Conservation (phyloP, 1,284 basidiomycete genomes). For the Ceratobasidium sp. region DNA sequence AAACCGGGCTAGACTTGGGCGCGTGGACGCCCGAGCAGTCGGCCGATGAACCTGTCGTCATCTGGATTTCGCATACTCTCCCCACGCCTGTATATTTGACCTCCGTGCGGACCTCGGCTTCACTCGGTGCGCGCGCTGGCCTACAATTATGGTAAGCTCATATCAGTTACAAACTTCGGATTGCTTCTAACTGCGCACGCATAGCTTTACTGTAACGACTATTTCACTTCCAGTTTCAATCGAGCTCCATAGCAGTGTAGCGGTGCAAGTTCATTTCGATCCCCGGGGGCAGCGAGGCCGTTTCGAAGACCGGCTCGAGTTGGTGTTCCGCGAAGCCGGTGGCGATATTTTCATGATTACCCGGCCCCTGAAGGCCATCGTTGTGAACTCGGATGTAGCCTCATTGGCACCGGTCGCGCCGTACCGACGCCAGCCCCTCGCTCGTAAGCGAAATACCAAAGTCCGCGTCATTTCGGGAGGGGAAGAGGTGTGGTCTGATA, state of each 20-base stretch:
- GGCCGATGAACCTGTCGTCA: neutral
- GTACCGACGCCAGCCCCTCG: conserved; percentile 61
- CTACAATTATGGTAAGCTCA: conserved; percentile 9
- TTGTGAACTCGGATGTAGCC: conserved; percentile 62
- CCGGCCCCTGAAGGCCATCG: conserved; percentile 56
- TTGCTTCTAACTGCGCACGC: too few species aligned
- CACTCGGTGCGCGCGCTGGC: neutral
- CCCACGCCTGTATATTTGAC: neutral
- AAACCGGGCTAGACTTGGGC: conserved; percentile 15
- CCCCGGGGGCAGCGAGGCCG: conserved; percentile 57
- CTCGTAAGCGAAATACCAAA: conserved; percentile 33
- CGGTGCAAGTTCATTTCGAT: conserved; percentile 33
- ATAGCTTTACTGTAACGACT: conserved; percentile 8
- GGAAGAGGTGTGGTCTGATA: conserved; percentile 59
- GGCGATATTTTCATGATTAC: conserved; percentile 59
- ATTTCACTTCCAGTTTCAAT: conserved; percentile 10
- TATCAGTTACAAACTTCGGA: too few species aligned
- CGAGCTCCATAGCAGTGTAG: neutral
- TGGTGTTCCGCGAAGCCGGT: conserved; percentile 54
- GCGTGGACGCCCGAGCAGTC: neutral
- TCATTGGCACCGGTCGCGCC: conserved; percentile 62
- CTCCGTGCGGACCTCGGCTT: neutral
- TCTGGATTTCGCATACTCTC: conserved; percentile 1
- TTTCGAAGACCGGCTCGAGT: conserved; percentile 59
- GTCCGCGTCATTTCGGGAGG: conserved; percentile 55